Evolutionary conservation across 2,329 filamentous ascomycete species (phyloP).

Genomic region (Didymellaceae sp.): DNA sequence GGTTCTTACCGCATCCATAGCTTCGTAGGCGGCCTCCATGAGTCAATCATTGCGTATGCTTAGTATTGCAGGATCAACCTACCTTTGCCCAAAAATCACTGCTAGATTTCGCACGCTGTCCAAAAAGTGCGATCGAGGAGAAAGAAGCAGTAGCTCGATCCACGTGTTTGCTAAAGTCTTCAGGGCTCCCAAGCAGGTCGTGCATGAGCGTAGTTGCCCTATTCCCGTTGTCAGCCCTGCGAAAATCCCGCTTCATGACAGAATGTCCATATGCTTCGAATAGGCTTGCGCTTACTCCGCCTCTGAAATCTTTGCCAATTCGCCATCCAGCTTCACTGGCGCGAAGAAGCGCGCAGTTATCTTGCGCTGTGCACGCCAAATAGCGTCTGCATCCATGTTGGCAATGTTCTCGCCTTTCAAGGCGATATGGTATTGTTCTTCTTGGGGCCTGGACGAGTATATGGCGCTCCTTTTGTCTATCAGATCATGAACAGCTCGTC

Average conservation of each 20-base stretch:
- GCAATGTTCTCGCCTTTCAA: constrained; percentile 29
- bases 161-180: constrained; percentile 48
- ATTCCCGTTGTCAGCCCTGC: background rate
- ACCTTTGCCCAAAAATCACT: constrained; percentile 36
- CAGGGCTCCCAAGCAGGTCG: constrained; percentile 53
- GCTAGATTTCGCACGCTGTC: constrained; percentile 26
- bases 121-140: constrained; percentile 27
- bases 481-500: constrained; percentile 26
- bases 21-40: constrained; percentile 17
- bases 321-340: constrained; percentile 27
- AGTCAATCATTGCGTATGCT: background rate
- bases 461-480: constrained; percentile 27
- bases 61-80: background rate
- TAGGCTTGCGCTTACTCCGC: constrained; percentile 27
- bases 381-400: constrained; percentile 21
- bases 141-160: constrained; percentile 29
- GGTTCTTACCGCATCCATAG: constrained; percentile 21
- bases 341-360: constrained; percentile 28
- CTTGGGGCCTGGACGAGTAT: constrained; percentile 22
- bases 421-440: constrained; percentile 20
- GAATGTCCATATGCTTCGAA: background rate
- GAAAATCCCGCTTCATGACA: too few species aligned
- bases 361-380: constrained; percentile 33
- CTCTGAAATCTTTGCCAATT: constrained; percentile 27
- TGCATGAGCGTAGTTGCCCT: constrained; percentile 45